A percentile compares a stretch with the other conserved stretches of the same genome.
Evolutionary conservation across 805 yeast species (phyloP).

Genomic region (Candida wancherniae): DNA sequence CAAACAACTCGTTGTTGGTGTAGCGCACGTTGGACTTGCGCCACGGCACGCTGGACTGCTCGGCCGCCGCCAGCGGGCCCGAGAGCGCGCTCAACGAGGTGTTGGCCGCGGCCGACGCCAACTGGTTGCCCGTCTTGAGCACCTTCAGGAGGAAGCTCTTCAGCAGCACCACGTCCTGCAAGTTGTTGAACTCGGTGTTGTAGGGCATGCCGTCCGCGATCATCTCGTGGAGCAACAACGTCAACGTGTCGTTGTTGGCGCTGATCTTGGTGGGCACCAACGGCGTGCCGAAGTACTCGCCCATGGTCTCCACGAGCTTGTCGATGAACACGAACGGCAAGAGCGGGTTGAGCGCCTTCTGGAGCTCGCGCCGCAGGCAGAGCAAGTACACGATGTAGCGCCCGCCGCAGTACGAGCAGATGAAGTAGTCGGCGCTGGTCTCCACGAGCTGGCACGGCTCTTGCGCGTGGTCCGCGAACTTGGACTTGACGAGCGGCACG

Average conservation of each 20-base stretch:
- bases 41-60: slow-evolving; percentile 57
- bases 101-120: slow-evolving; percentile 26
- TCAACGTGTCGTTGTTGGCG: slow-evolving; percentile 65
- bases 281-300: slow-evolving; percentile 55
- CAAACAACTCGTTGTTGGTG: slow-evolving; percentile 78
- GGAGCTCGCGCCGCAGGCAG: slow-evolving; percentile 15
- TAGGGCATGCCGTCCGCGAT: slow-evolving; percentile 74
- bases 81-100: slow-evolving; percentile 19
- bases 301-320: slow-evolving; percentile 46
- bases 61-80: slow-evolving; percentile 4
- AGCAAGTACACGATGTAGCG: slow-evolving; percentile 26
- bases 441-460: slow-evolving; percentile 22
- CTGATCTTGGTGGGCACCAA: slow-evolving; percentile 56
- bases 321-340: slow-evolving; percentile 52
- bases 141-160: slow-evolving; percentile 52
- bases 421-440: slow-evolving; percentile 26
- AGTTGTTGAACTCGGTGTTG: slow-evolving; percentile 62
- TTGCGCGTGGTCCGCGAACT: slow-evolving; percentile 4
- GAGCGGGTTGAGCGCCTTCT: slow-evolving; percentile 39
- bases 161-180: slow-evolving; percentile 67
- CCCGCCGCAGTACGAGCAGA: slow-evolving; percentile 20
- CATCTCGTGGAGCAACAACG: slow-evolving; percentile 70
- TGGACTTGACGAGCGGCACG: slow-evolving; percentile 13
- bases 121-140: slow-evolving; percentile 36
- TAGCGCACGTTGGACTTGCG: slow-evolving; percentile 65